These are phyloP conservation scores for Mycena chlorophos DNA, from an alignment of 768 basidiomycete species.

Conservation along the genomic window DNA sequence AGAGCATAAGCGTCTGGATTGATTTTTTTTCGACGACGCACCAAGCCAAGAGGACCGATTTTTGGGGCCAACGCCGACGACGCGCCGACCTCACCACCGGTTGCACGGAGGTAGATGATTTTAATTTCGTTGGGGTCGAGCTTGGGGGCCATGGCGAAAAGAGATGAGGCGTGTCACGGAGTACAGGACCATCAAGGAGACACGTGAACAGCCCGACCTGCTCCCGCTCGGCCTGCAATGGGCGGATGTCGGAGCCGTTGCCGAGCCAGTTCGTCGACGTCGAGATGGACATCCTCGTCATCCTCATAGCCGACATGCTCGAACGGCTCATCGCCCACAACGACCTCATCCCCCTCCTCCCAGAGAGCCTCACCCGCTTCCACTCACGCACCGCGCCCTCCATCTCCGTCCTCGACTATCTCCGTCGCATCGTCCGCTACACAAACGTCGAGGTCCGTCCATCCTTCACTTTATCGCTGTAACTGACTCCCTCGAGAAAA, in stretches of 20 bases:
- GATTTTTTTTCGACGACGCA: constrained; percentile 52
- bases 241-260: constrained; percentile 78
- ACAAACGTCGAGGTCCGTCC: constrained; percentile 88
- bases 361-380: constrained; percentile 93
- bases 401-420: constrained; percentile 89
- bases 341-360: constrained; percentile 88
- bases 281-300: constrained; percentile 77
- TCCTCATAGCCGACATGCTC: constrained; percentile 96
- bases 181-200: constrained; percentile 44
- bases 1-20: constrained; percentile 10
- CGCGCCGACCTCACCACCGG: constrained; percentile 99
- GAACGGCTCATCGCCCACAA: constrained; percentile 93
- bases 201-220: constrained; percentile 4
- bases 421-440: constrained; percentile 89
- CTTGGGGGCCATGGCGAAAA: constrained; percentile 44
- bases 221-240: constrained; percentile 75
- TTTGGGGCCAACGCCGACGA: constrained; percentile 98
- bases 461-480: constrained; percentile 2
- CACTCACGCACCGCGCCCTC: constrained; percentile 90
- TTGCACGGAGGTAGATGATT: constrained; percentile 97
- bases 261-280: constrained; percentile 84
- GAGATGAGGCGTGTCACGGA: constrained; percentile 36
- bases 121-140: constrained; percentile 96
- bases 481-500: constrained; percentile 30
- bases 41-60: constrained; percentile 99